Base-by-base conservation (phyloP, 2,329 filamentous ascomycete species). In the Botrytis galanthina region DNA sequence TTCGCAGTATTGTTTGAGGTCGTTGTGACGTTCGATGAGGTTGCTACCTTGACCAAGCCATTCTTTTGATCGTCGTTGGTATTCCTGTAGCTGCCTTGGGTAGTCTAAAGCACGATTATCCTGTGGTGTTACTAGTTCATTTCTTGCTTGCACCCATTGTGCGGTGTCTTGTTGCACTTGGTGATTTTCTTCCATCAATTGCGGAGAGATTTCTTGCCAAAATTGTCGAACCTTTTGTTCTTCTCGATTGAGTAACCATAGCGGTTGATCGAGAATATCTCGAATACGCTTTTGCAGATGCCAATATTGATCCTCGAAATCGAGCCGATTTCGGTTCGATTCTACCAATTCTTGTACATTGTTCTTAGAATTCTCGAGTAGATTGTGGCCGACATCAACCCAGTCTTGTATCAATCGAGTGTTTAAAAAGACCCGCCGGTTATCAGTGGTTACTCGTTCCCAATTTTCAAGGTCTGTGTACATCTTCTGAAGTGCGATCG, bases 1-100 rank as follows among this genome's bases (percentile, higher is more conserved):
- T 39, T 62, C 60, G 35, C 60, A 62, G 22, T 39, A 62, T 62
- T 62, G 35, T 62, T 62, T 62, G 26, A 62, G 26, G n/a, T 39
- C 22, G 16, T 62, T 39, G 37, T 62, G 35, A 39, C 35, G 35
- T 39, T 39, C 60, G 22, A 62, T 62, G 35, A 62, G 60, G 2
- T n/a, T 62, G 35, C 35, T 9, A n/a, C 60, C 60, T 35, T 39
- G 37, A 62, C 39, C 12, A 62, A 62, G 60, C 60, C 60, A 62
- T 9, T 39, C 60, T 39, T 39, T 26, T n/a, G 35, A 62, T 39
- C 35, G 35, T 62, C 35, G 60, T 39, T 39, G 22, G 35, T 62
- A 62, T 39, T 39, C 16, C 7, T 62, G 22, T n/a, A 62, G 35
- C 60, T 62, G 60, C 35, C 26, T 1, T n/a, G 60, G 39, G 35